These are phyloP conservation scores for Colletotrichum sp. DNA, from an alignment of 2,329 filamentous ascomycete species.

Conservation along the genomic window DNA sequence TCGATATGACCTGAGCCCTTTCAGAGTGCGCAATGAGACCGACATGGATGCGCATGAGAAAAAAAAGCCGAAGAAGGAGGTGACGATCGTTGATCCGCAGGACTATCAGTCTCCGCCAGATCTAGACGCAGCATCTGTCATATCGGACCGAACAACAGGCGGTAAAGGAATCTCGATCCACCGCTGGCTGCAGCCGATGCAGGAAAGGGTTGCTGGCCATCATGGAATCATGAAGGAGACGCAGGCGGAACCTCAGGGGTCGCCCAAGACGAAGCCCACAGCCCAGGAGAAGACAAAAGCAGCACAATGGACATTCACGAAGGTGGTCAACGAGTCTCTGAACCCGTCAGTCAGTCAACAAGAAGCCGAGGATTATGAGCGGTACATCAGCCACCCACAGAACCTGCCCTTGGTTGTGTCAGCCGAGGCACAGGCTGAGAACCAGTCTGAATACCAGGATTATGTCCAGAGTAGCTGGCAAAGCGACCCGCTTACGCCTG, in stretches of 20 bases:
- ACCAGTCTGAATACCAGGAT: conserved; percentile 75
- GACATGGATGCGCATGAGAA: conserved; percentile 65
- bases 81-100: conserved; percentile 71
- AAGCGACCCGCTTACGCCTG: conserved; percentile 56
- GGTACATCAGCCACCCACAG: conserved; percentile 89
- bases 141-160: conserved; percentile 10
- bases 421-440: conserved; percentile 65
- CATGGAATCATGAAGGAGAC: conserved; percentile 65
- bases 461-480: conserved; percentile 77
- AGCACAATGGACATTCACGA: conserved; percentile 86
- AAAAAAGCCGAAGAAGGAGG: conserved; percentile 69
- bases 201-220: conserved; percentile 27
- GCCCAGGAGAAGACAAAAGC: conserved; percentile 78
- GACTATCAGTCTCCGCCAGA: conserved; percentile 40
- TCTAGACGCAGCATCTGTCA: not conserved
- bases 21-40: conserved; percentile 74
- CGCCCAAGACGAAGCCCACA: conserved; percentile 57
- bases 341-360: conserved; percentile 79
- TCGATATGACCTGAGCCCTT: conserved; percentile 86
- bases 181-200: conserved; percentile 62
- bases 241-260: conserved; percentile 25
- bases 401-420: conserved; percentile 84
- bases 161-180: conserved; percentile 58
- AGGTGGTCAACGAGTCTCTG: conserved; percentile 84
- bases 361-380: conserved; percentile 85